Evolutionary conservation across 768 basidiomycete species (phyloP).

Genomic region (Tulasnella sp.): DNA sequence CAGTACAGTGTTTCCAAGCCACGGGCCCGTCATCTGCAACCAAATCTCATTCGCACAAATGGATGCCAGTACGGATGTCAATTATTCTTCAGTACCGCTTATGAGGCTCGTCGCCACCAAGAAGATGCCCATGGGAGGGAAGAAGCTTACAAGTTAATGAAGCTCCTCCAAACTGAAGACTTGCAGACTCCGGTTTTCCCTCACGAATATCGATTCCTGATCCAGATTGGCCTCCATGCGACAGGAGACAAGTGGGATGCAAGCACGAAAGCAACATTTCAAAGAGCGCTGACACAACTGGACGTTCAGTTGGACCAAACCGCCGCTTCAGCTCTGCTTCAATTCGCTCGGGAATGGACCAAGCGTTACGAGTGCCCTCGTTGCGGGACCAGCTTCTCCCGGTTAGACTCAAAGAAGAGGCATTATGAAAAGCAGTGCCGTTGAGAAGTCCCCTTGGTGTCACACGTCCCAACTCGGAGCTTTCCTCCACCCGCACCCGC

Average conservation of each 20-base stretch:
- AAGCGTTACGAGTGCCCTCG: slow-evolving; percentile 17
- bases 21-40: slow-evolving; percentile 12
- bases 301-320: neutral
- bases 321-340: neutral
- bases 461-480: too few relatives aligned
- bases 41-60: slow-evolving; percentile 15
- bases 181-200: neutral
- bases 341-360: slow-evolving; percentile 15
- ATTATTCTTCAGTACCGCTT: slow-evolving; percentile 10
- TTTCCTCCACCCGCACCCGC: too few relatives aligned
- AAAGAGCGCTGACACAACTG: neutral
- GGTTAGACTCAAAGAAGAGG: slow-evolving; percentile 24
- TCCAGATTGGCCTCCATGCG: slow-evolving; percentile 13
- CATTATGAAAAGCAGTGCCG: slow-evolving; percentile 25
- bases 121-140: slow-evolving; percentile 23
- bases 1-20: neutral
- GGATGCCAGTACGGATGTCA: slow-evolving; percentile 11
- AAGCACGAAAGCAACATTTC: neutral
- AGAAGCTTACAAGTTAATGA: slow-evolving; percentile 13
- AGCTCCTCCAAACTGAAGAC: neutral
- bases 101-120: slow-evolving; percentile 23
- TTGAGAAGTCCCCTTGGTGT: neutral
- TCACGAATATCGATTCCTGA: slow-evolving; percentile 4
- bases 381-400: slow-evolving; percentile 12
- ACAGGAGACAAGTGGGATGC: slow-evolving; percentile 15